Conservation (phyloP, 805 yeast species). For the Saccharomycopsis selenospora region DNA sequence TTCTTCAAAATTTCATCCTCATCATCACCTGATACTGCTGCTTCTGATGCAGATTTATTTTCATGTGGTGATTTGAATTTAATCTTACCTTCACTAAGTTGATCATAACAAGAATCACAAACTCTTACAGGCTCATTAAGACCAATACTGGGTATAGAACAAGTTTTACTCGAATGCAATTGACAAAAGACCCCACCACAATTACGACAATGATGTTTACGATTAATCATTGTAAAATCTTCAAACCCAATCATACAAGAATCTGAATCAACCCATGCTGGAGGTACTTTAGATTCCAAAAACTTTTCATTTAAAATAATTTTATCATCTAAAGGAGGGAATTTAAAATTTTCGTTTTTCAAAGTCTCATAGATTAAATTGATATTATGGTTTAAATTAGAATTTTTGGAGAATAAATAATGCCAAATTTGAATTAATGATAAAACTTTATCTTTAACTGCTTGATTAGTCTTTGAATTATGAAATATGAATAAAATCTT, state of each 20-base stretch:
- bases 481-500: constrained; percentile 27
- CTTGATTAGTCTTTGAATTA: constrained; percentile 35
- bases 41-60: constrained; percentile 19
- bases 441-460: constrained; percentile 54
- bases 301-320: constrained; percentile 40
- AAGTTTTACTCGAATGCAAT: constrained; percentile 66
- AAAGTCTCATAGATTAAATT: constrained; percentile 50
- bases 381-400: constrained; percentile 58
- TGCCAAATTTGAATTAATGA: constrained; percentile 73
- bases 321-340: constrained; percentile 43
- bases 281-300: constrained; percentile 87
- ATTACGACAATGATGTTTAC: constrained; percentile 95
- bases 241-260: constrained; percentile 91
- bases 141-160: constrained; percentile 76
- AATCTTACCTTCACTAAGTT: constrained; percentile 38
- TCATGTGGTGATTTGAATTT: constrained; percentile 11
- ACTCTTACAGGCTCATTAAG: constrained; percentile 86
- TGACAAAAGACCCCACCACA: constrained; percentile 95
- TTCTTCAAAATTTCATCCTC: constrained; percentile 71
- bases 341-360: constrained; percentile 53
- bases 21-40: constrained; percentile 32
- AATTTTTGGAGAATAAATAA: constrained; percentile 58
- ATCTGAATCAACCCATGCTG: constrained; percentile 95
- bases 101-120: constrained; percentile 81
- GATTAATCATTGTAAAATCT: constrained; percentile 68